A percentile compares a stretch with the other conserved stretches of the same genome.
Evolutionary conservation across 257 asterid species (phyloP).

Genomic region (Primulina eburnea): DNA sequence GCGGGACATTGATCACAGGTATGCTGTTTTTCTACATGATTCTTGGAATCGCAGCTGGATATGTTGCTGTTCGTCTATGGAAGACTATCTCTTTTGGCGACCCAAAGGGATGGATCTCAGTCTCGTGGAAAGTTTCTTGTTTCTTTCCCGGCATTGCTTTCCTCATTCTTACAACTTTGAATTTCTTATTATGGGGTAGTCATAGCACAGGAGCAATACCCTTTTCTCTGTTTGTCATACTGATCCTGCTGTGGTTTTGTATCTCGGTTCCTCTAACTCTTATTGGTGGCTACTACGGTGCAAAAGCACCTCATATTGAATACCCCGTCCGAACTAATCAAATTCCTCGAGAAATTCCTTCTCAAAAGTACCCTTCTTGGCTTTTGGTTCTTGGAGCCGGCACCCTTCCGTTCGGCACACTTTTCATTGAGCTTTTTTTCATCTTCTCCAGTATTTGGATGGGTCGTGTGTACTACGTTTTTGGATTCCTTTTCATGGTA

Average conservation of each 20-base stretch:
- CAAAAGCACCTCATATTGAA: conserved; percentile 48
- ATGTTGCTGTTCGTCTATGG: conserved; percentile 63
- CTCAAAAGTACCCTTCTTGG: conserved; percentile 71
- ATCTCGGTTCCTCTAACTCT: conserved; percentile 80
- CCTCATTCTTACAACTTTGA: conserved; percentile 57
- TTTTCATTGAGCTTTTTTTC: conserved; percentile 80
- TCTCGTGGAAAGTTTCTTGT: conserved; percentile 69
- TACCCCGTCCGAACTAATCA: conserved; percentile 77
- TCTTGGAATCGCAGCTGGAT: conserved; percentile 70
- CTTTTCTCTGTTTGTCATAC: conserved; percentile 54
- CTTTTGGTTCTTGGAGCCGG: conserved; percentile 85
- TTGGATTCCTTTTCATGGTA: conserved; percentile 70
- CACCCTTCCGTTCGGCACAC: conserved; percentile 86
- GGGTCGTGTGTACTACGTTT: conserved; percentile 71
- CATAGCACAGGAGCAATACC: conserved; percentile 77
- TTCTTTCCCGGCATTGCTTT: conserved; percentile 78
- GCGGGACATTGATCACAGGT: conserved; percentile 73
- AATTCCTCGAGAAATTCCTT: conserved; percentile 74
- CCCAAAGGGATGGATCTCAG: conserved; percentile 62
- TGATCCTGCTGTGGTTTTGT: conserved; percentile 72
- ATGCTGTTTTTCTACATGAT: conserved; percentile 72
- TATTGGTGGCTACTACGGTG: conserved; percentile 64
- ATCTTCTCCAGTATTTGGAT: conserved; percentile 82
- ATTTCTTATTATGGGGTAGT: conserved; percentile 76
- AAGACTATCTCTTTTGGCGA: conserved; percentile 50